Conservation (phyloP, 345 rosid species). For the Cochlearia excelsa region DNA sequence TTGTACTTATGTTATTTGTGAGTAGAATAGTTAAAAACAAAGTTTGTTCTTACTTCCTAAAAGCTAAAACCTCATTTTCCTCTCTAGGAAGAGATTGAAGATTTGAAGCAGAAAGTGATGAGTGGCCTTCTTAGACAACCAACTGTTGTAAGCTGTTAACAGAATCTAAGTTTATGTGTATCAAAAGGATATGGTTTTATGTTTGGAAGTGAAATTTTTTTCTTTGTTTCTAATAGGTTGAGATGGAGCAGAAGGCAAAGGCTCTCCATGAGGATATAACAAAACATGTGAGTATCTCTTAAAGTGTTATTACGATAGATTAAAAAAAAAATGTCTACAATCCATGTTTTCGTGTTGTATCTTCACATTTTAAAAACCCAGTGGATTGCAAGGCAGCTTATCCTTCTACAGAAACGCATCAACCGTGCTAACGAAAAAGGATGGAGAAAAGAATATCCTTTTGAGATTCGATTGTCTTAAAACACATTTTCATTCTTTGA, state of each 20-base stretch:
- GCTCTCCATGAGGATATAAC: slow-evolving; percentile 34
- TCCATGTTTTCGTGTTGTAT: slow-evolving; percentile 9
- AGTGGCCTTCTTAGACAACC: slow-evolving; percentile 30
- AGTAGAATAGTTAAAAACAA: not conserved
- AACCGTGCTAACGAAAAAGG: slow-evolving; percentile 35
- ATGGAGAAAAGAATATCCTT: slow-evolving; percentile 38
- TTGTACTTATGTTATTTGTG: not conserved
- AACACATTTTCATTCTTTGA: not conserved
- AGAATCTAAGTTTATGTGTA: not conserved
- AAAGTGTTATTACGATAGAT: not conserved
- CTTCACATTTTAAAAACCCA: slow-evolving; percentile 20
- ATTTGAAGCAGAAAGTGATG: slow-evolving; percentile 29
- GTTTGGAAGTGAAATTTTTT: not conserved
- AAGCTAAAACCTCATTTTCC: slow-evolving; percentile 13
- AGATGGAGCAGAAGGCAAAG: slow-evolving; percentile 33
- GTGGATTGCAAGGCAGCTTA: slow-evolving; percentile 39
- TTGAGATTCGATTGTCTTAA: not conserved
- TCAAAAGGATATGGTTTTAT: slow-evolving; percentile 2
- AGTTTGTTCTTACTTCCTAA: not conserved
- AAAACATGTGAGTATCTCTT: slow-evolving; percentile 34
- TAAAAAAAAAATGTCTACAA: not conserved
- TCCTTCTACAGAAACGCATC: slow-evolving; percentile 32
- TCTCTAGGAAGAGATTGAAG: slow-evolving; percentile 32
- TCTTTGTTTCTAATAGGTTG: slow-evolving; percentile 16
- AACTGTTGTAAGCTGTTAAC: slow-evolving; percentile 31